Conservation (phyloP, 805 yeast genomes). For the Starmerella etchellsii region DNA sequence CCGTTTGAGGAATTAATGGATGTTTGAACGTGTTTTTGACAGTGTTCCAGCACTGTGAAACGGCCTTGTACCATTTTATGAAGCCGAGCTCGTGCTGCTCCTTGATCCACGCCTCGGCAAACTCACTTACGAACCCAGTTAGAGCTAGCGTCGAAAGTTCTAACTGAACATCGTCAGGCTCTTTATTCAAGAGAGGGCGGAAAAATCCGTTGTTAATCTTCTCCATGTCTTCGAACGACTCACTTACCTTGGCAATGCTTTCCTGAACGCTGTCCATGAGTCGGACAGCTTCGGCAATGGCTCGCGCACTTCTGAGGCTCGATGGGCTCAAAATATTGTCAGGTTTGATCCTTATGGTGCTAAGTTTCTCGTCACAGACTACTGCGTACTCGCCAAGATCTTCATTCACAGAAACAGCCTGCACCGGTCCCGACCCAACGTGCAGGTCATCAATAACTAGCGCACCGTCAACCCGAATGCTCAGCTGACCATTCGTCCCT, state of each 20-base stretch:
- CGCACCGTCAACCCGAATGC: conserved; percentile 27
- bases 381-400: conserved; percentile 6
- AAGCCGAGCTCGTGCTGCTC: conserved; percentile 22
- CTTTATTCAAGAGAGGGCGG: neutral
- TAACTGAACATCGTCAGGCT: neutral
- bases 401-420: conserved; percentile 2
- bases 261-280: neutral
- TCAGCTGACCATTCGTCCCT: conserved; percentile 15
- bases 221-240: neutral
- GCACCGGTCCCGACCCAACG: conserved; percentile 3
- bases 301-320: neutral
- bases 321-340: neutral
- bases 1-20: neutral
- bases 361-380: conserved; percentile 4
- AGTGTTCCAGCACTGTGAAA: conserved; percentile 6
- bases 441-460: conserved; percentile 24
- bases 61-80: conserved; percentile 18
- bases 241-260: conserved; percentile 1
- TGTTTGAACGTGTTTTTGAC: conserved; percentile 1
- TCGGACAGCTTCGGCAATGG: neutral
- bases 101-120: conserved; percentile 14
- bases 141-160: neutral
- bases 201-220: neutral
- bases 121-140: neutral
- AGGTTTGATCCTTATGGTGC: neutral